Evolutionary conservation across 331 rosid genomes (phyloP).

Genomic region (Quercus phellos): DNA sequence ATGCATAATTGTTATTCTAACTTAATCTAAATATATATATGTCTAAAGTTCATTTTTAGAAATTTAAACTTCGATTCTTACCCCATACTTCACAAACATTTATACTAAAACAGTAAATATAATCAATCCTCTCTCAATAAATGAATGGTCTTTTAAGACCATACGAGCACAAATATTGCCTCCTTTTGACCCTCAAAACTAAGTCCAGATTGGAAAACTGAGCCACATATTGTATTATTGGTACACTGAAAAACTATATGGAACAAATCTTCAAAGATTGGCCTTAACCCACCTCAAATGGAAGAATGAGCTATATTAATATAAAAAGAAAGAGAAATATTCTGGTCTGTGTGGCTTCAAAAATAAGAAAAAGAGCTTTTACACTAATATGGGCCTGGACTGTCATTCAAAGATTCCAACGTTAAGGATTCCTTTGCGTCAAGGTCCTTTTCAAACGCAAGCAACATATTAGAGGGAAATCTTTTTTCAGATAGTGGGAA

Average conservation of each 20-base stretch:
- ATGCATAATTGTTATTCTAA: rapidly evolving
- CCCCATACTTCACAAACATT: rapidly evolving
- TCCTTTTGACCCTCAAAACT: no score
- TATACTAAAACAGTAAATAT: no score
- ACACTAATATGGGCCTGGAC: slow-evolving; percentile 1
- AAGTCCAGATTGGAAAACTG: no score
- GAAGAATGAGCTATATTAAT: neutral
- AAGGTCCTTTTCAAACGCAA: slow-evolving; percentile 6
- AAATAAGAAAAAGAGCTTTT: neutral
- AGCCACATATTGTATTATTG: neutral
- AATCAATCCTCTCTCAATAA: no score
- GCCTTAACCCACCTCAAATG: neutral
- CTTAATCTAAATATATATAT: rapidly evolving
- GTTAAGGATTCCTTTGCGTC: neutral
- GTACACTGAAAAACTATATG: neutral
- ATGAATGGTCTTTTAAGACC: neutral
- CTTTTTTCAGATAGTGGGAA: neutral
- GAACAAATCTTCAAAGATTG: neutral
- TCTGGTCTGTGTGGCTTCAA: neutral
- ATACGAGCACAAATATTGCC: neutral
- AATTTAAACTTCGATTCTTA: rapidly evolving
- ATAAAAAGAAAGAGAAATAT: neutral
- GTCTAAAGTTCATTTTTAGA: rapidly evolving
- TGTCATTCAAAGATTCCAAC: slow-evolving; percentile 14
- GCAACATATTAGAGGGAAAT: neutral